Base-by-base conservation (phyloP, 192 early-diverging fungal species). In the Coemansia sp. region DNA sequence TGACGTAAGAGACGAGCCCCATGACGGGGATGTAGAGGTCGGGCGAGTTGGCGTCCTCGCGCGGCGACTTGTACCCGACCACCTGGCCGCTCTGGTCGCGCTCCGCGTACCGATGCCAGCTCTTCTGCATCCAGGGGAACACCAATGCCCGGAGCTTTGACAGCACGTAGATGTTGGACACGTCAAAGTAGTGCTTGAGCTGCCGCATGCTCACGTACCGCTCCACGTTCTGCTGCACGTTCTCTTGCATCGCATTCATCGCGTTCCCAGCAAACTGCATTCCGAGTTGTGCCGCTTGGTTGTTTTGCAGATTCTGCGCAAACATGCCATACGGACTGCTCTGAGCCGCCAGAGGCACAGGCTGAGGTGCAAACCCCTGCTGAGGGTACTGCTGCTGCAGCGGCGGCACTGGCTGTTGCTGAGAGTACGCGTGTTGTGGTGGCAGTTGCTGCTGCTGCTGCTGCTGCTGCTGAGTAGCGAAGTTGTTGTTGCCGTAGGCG, bases 11-110 rank as follows among this genome's bases (percentile, higher is more conserved):
- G 8, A 98, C 94, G 57, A 94, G 83, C 0, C 88, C 86, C 95
- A 98, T 98, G 33, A 87, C 87, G 53, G 96, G 96, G 38, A 98
- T 96, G 65, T 98, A 98, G 53, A 98, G 81, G 73, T 98, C 96
- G 0, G 96, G 96, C 0, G 96, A 91, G 70, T 95, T 96, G 29
- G 90, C 81, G 67, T 98, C 96, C 50, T 93, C 91, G 43, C 96
- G 83, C 15, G 96, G 96, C 26, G 92, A 76, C 60, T 84, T 79
- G 68, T 83, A 92, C 24, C 90, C 90, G 56, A 86, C 82, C 56
- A 91, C 78, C 75, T 90, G 87, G 50, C 93, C 90, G 22, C 86
- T 83, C 38, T 92, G 88, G 35, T 90, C 87, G 37, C 94, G 83
- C 58, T 79, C 82, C 41, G 87, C 84, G 22, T 89, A 70, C 29